Percentiles rank a stretch among this genome's conserved stretches.
phyloP scores from a whole-genome alignment of 2,329 filamentous ascomycete genomes.

The Fusarium paranaense region DNA sequence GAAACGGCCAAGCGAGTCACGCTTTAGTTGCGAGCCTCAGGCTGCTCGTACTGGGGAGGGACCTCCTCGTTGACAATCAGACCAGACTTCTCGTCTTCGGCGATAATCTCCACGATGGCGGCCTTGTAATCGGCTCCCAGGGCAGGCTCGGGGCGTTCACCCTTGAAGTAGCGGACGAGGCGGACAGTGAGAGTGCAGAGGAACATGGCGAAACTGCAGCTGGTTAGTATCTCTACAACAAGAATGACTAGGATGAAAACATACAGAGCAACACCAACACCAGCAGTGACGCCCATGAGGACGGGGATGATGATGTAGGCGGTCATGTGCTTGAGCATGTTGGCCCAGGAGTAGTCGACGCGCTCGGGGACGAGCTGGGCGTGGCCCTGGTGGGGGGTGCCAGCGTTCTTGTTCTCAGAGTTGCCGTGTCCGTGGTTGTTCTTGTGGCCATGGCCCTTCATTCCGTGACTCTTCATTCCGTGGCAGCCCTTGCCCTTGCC shows the following conservation, averaged over 20 bases:
- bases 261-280: conserved; percentile 74
- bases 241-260: conserved; percentile 39
- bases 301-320: conserved; percentile 75
- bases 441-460: conserved; percentile 10
- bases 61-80: conserved; percentile 57
- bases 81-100: conserved; percentile 62
- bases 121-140: conserved; percentile 46
- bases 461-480: conserved; percentile 34
- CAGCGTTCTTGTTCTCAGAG: conserved; percentile 23
- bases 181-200: conserved; percentile 72
- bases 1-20: neutral
- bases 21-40: conserved; percentile 38
- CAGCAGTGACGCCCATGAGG: conserved; percentile 75
- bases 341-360: conserved; percentile 54
- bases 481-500: conserved; percentile 44
- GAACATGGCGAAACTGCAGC: conserved; percentile 69
- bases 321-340: conserved; percentile 66
- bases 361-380: conserved; percentile 38
- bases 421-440: conserved; percentile 31
- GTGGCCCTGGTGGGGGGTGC: conserved; percentile 34
- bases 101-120: conserved; percentile 50
- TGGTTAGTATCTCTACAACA: conserved; percentile 42
- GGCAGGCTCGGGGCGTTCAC: conserved; percentile 24
- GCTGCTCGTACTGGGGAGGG: conserved; percentile 46
- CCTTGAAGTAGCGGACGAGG: conserved; percentile 63